Evolutionary conservation across 2,329 filamentous ascomycete species (phyloP).

Genomic region (Metarhizium album): DNA sequence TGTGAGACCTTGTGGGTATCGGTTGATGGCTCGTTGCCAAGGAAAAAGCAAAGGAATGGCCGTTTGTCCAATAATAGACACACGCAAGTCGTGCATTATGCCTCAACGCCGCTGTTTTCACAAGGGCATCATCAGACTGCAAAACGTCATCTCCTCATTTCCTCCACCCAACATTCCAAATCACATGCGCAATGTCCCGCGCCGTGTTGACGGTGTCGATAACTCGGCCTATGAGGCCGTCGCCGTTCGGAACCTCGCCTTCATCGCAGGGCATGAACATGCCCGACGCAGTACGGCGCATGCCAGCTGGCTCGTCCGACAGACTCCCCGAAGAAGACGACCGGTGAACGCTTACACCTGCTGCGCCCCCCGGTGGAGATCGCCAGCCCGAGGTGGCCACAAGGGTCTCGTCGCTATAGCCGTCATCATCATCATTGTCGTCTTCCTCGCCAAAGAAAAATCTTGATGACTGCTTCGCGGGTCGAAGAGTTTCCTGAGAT

Average conservation of each 20-base stretch:
- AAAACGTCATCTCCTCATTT: conserved; percentile 25
- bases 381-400: conserved; percentile 22
- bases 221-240: conserved; percentile 65
- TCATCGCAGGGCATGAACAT: conserved; percentile 89
- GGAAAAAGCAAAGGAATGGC: too few species aligned
- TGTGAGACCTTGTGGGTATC: not conserved
- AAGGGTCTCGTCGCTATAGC: conserved; percentile 27
- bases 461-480: conserved; percentile 54
- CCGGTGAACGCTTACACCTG: conserved; percentile 28
- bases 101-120: not conserved
- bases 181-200: conserved; percentile 59
- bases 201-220: conserved; percentile 71
- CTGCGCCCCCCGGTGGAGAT: conserved; percentile 15
- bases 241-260: conserved; percentile 48
- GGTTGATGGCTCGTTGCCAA: not conserved
- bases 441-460: conserved; percentile 52
- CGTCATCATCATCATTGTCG: conserved; percentile 44
- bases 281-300: conserved; percentile 71
- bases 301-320: conserved; percentile 44
- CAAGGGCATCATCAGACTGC: not conserved
- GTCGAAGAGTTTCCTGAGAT: conserved; percentile 72
- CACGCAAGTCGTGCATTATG: too few species aligned
- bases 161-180: conserved; percentile 61
- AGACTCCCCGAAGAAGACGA: conserved; percentile 38
- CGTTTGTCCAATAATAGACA: not conserved